A percentile compares a stretch with the other conserved stretches of the same genome.
phyloP scores from a whole-genome alignment of 2,329 filamentous ascomycete genomes.

The Metarhizium guizhouense region DNA sequence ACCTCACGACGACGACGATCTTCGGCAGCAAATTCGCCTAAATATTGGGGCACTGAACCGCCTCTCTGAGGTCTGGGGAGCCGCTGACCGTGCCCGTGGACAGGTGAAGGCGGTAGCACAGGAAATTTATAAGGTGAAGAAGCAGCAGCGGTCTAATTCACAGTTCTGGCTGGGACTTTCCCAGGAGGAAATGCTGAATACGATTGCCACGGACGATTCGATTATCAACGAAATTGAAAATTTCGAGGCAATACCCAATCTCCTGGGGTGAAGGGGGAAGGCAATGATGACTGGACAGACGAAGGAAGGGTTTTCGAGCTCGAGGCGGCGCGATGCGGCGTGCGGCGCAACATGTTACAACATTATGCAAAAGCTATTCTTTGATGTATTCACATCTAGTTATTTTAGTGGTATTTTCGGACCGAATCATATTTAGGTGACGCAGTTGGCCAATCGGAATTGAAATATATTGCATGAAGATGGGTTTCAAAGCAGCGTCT shows the following conservation, averaged over 20 bases:
- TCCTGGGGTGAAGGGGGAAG: slow-evolving; percentile 9
- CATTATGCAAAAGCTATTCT: too few species aligned
- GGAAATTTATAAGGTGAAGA: slow-evolving; percentile 57
- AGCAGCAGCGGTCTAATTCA: slow-evolving; percentile 42
- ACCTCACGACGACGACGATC: slow-evolving; percentile 51
- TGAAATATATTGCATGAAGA: too few species aligned
- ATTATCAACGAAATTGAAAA: slow-evolving; percentile 50
- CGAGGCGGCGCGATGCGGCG: background rate
- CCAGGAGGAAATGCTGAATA: slow-evolving; percentile 45
- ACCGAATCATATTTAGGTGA: too few species aligned
- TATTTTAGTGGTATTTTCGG: too few species aligned
- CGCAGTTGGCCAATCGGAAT: too few species aligned
- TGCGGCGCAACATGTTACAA: too few species aligned
- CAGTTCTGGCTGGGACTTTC: slow-evolving; percentile 47
- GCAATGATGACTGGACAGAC: background rate
- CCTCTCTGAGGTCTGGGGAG: slow-evolving; percentile 62
- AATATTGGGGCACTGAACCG: slow-evolving; percentile 69
- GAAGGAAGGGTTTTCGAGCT: background rate
- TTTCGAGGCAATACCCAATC: slow-evolving; percentile 12
- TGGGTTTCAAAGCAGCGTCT: too few species aligned
- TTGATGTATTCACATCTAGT: too few species aligned
- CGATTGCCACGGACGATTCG: slow-evolving; percentile 46
- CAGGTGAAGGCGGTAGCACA: slow-evolving; percentile 75
- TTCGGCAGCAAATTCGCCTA: slow-evolving; percentile 67
- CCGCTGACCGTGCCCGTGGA: slow-evolving; percentile 58